Evolutionary conservation across 352 stramenopile species (phyloP).

Genomic region (Globisporangium camurandrum): DNA sequence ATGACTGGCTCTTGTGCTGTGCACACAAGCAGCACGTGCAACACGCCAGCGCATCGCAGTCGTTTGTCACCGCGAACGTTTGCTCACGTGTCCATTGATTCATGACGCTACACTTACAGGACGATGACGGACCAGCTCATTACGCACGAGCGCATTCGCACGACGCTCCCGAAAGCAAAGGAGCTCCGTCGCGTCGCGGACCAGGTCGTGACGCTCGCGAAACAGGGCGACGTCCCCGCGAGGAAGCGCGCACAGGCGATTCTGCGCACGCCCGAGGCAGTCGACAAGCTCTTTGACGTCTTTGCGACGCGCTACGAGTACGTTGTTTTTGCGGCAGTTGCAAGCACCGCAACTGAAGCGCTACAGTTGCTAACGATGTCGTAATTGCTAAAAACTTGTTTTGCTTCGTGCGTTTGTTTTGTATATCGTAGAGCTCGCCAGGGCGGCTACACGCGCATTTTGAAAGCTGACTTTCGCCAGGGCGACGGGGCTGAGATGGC

Average conservation of each 20-base stretch:
- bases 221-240: constrained; percentile 83
- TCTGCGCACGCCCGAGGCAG: constrained; percentile 81
- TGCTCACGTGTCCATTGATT: not conserved
- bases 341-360: not conserved
- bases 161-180: constrained; percentile 95
- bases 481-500: constrained; percentile 97
- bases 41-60: no score
- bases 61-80: no score
- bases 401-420: no score
- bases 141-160: constrained; percentile 97
- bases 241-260: constrained; percentile 79
- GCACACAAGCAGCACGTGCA: no score
- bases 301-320: constrained; percentile 93
- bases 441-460: constrained; percentile 94
- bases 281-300: constrained; percentile 96
- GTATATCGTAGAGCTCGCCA: constrained; percentile 32
- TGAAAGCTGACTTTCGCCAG: constrained; percentile 90
- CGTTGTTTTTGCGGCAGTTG: constrained; percentile 12
- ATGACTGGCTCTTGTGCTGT: no score
- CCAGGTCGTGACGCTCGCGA: constrained; percentile 93
- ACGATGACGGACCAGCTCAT: constrained; percentile 97
- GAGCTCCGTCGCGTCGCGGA: constrained; percentile 92
- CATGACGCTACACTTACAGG: constrained; percentile 17
- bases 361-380: no score
- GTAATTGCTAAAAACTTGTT: no score